Conservation (phyloP, 352 stramenopile genomes). For the Globisporangium spinosum region DNA sequence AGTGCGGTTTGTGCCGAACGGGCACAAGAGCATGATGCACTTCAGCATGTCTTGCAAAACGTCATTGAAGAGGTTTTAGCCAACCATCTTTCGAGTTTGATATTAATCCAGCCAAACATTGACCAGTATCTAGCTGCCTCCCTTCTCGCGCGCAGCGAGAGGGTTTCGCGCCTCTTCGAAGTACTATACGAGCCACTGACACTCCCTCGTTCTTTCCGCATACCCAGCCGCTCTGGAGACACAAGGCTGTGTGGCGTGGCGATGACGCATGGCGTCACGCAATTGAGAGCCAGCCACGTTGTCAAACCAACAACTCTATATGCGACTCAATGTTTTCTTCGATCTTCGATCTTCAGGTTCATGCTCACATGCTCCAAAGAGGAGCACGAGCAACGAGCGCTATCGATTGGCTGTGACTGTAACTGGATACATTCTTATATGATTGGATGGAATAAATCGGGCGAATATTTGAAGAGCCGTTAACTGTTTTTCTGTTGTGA, state of each 20-base stretch:
- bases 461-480: not conserved
- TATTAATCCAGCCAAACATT: not conserved
- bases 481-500: not conserved
- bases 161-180: not conserved
- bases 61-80: not conserved
- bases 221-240: not conserved
- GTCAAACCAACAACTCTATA: no score
- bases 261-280: not conserved
- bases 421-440: not conserved
- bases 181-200: not conserved
- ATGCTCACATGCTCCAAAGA: not conserved
- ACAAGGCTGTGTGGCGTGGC: not conserved
- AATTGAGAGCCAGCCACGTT: not conserved
- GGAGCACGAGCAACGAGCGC: no score
- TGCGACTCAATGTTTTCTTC: not conserved
- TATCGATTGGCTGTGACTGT: not conserved
- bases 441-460: not conserved
- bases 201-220: not conserved
- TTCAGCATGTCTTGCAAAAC: not conserved
- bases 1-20: not conserved
- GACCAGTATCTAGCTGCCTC: not conserved
- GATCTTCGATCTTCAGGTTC: not conserved
- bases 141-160: not conserved
- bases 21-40: not conserved
- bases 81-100: not conserved